Conservation (phyloP, 495 filamentous ascomycete genomes). For the Daldinia childiae region DNA sequence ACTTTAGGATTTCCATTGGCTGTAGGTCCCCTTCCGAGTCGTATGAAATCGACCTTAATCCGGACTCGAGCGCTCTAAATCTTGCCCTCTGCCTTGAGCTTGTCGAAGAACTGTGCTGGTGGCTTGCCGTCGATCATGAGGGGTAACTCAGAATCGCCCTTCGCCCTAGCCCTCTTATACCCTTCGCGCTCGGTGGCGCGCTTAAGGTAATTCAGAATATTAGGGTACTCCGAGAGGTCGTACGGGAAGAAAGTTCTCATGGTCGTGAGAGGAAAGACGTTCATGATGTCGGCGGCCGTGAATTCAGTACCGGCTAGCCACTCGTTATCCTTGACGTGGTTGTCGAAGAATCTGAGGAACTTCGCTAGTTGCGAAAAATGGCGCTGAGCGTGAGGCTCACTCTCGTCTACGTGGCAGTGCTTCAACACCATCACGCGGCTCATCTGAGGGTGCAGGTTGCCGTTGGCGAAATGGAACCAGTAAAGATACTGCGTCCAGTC, state of each 20-base stretch:
- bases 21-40: background rate
- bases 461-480: background rate
- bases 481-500: background rate
- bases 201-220: background rate
- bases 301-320: background rate
- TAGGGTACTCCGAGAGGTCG: background rate
- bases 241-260: background rate
- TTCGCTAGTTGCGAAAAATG: background rate
- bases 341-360: background rate
- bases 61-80: background rate
- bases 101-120: background rate
- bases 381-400: background rate
- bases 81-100: background rate
- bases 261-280: background rate
- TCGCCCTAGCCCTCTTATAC: background rate
- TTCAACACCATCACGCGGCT: background rate
- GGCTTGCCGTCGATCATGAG: constrained; percentile 1
- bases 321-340: background rate
- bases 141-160: background rate
- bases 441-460: background rate
- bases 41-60: background rate
- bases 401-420: background rate
- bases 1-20: background rate
- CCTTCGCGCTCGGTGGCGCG: background rate
- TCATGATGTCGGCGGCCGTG: background rate